A percentile compares a stretch with the other conserved stretches of the same genome.
Conservation (phyloP, 352 stramenopile species). For the Aphanomyces astaci region DNA sequence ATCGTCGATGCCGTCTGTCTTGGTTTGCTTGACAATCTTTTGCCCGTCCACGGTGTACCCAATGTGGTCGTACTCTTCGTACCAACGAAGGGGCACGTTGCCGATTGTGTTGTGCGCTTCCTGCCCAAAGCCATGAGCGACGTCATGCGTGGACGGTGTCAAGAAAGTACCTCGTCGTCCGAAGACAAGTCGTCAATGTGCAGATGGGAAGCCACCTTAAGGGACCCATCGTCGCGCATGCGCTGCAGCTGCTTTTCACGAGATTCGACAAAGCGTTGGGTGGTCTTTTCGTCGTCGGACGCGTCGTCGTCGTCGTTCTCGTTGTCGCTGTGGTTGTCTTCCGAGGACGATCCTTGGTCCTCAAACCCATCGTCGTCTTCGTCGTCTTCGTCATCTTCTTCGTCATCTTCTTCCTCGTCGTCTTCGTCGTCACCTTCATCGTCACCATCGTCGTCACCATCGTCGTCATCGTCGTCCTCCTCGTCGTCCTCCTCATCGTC, state of each 20-base stretch:
- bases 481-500: slow-evolving; percentile 22
- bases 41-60: slow-evolving; percentile 97
- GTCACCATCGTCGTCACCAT: slow-evolving; percentile 47
- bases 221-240: slow-evolving; percentile 78
- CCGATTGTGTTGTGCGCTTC: slow-evolving; percentile 96
- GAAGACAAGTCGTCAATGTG: slow-evolving; percentile 98
- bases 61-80: slow-evolving; percentile 99
- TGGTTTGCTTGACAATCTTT: slow-evolving; percentile 92
- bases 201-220: slow-evolving; percentile 80
- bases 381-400: slow-evolving; percentile 40
- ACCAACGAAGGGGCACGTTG: slow-evolving; percentile 98
- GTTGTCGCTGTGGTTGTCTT: slow-evolving; percentile 37
- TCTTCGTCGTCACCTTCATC: slow-evolving; percentile 47
- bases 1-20: slow-evolving; percentile 85
- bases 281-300: slow-evolving; percentile 78
- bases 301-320: slow-evolving; percentile 48
- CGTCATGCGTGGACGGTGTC: slow-evolving; percentile 32
- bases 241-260: slow-evolving; percentile 68
- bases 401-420: slow-evolving; percentile 37
- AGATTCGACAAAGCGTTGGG: slow-evolving; percentile 58
- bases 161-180: slow-evolving; percentile 91
- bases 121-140: slow-evolving; percentile 26
- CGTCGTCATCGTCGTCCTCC: slow-evolving; percentile 32
- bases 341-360: slow-evolving; percentile 77
- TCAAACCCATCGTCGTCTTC: slow-evolving; percentile 67